Percentiles rank a stretch among this genome's conserved stretches.
Conservation (phyloP, 495 filamentous ascomycete genomes). For the Neurospora sp. region DNA sequence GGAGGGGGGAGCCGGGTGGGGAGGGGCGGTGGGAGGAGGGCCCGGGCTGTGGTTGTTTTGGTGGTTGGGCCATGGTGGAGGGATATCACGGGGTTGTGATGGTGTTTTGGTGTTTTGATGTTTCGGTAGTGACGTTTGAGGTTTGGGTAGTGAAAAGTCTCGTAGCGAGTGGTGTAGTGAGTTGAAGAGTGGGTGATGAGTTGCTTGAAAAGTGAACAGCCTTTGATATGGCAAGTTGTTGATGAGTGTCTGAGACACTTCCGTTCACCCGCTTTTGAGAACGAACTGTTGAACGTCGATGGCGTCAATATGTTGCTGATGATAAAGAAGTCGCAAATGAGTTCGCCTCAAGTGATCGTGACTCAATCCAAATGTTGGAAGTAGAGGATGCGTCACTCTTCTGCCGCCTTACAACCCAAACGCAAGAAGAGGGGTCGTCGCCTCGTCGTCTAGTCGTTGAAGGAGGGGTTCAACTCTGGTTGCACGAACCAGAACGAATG, state of each 20-base stretch:
- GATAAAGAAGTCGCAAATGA: background rate
- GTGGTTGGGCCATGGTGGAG: background rate
- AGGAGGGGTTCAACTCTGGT: background rate
- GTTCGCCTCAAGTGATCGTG: background rate
- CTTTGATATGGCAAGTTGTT: background rate
- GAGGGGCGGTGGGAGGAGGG: background rate
- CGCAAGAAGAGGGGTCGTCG: background rate
- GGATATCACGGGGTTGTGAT: background rate
- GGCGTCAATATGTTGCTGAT: background rate
- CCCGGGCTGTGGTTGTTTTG: background rate
- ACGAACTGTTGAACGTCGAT: background rate
- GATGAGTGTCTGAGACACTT: background rate
- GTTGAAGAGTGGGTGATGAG: background rate
- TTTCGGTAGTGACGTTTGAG: background rate
- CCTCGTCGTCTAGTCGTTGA: background rate
- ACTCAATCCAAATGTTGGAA: background rate
- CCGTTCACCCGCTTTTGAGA: background rate
- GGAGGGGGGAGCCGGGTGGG: background rate
- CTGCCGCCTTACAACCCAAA: background rate
- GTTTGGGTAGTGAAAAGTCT: background rate
- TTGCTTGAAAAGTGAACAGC: background rate
- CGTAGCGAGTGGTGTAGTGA: background rate
- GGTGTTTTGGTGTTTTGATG: background rate
- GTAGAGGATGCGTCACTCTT: background rate
- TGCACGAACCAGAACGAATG: background rate